Conservation (phyloP, 352 stramenopile species). For the Phytopythium kandeliae region DNA sequence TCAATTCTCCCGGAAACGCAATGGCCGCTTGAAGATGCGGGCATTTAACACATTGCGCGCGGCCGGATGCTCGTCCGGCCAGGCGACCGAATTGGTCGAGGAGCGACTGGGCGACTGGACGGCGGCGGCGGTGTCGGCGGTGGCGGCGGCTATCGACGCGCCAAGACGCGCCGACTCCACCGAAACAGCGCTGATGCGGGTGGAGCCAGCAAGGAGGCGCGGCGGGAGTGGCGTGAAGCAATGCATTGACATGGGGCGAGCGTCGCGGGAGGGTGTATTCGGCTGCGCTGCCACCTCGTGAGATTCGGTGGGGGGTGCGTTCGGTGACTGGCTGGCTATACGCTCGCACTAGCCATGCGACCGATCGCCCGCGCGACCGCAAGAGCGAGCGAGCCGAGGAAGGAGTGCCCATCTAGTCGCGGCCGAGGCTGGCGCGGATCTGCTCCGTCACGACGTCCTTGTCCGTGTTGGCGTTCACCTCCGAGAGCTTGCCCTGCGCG, state of each 20-base stretch:
- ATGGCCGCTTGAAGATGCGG: neutral
- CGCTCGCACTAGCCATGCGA: neutral
- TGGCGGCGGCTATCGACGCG: too few species aligned
- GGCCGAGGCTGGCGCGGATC: constrained; percentile 69
- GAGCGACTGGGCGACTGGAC: too few species aligned
- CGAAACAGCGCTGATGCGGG: too few species aligned
- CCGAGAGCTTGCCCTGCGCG: constrained; percentile 75
- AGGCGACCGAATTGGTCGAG: too few species aligned
- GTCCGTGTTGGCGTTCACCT: constrained; percentile 90
- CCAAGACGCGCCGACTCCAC: too few species aligned
- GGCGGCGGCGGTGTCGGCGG: too few species aligned
- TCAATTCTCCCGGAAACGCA: constrained; percentile 11
- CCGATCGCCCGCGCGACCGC: neutral
- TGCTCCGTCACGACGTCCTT: constrained; percentile 82
- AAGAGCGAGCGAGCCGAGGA: neutral
- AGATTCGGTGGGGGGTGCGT: neutral
- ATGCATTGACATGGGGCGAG: too few species aligned
- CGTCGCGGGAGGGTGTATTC: too few species aligned
- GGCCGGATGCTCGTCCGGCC: neutral
- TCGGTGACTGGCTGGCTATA: neutral
- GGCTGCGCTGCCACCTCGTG: too few species aligned
- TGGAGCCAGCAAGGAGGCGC: too few species aligned
- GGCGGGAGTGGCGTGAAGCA: too few species aligned
- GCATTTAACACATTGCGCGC: constrained; percentile 2
- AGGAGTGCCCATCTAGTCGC: constrained; percentile 46